phyloP scores from a whole-genome alignment of 371 early-diverging fungal genomes.

The Zopfochytrium polystomum region DNA sequence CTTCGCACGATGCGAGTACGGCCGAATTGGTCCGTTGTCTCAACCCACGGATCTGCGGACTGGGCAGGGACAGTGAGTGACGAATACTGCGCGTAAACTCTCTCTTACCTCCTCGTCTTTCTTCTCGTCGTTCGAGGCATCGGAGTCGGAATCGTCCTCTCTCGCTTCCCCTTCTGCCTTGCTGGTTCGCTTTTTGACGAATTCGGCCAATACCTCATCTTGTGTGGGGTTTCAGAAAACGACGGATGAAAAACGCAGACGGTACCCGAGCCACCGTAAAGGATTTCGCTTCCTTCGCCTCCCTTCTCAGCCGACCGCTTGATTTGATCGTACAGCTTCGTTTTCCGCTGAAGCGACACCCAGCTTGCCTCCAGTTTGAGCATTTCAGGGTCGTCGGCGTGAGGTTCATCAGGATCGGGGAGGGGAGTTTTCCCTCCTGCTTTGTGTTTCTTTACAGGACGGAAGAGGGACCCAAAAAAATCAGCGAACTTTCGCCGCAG shows the following conservation, averaged over 20 bases:
- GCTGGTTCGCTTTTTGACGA: slow-evolving; percentile 23
- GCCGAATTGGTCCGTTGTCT: slow-evolving; percentile 77
- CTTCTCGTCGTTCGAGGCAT: too few species aligned
- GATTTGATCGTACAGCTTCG: slow-evolving; percentile 59
- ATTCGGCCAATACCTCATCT: too few species aligned
- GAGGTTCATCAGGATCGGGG: background rate
- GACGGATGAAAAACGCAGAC: background rate
- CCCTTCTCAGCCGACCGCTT: slow-evolving; percentile 40
- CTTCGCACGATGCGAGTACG: slow-evolving; percentile 67
- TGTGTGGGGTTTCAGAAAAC: too few species aligned
- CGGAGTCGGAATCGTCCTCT: slow-evolving; percentile 11
- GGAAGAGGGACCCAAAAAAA: background rate
- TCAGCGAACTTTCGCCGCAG: background rate
- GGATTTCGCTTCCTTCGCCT: slow-evolving; percentile 32
- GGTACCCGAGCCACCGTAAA: background rate
- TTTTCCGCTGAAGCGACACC: slow-evolving; percentile 64
- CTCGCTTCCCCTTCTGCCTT: slow-evolving; percentile 12
- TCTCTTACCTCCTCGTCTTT: slow-evolving; percentile 14
- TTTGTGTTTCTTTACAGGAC: slow-evolving; percentile 4
- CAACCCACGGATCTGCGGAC: slow-evolving; percentile 70
- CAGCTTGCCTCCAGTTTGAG: slow-evolving; percentile 50
- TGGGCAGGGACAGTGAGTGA: background rate
- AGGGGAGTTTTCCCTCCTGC: slow-evolving; percentile 7
- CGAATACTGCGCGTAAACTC: background rate
- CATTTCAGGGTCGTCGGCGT: background rate